phyloP scores from a whole-genome alignment of 345 rosid genomes.

The Syzygium aqueum region DNA sequence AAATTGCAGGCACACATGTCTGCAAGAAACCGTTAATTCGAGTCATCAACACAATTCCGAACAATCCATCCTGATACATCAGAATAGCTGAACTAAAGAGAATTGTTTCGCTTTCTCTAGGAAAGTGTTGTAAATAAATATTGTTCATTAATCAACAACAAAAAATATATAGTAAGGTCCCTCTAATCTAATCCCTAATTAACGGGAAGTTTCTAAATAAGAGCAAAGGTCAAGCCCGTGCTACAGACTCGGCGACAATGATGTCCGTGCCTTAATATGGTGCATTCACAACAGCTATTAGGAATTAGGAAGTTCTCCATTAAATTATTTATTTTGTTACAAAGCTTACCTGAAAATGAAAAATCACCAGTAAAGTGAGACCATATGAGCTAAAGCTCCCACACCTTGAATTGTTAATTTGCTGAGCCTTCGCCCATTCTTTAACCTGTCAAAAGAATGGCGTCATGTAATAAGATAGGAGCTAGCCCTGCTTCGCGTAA shows the following conservation, averaged over 20 bases:
- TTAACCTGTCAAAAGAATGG: constrained; percentile 47
- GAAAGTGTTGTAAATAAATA: background rate
- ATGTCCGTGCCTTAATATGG: background rate
- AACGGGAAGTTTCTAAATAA: background rate
- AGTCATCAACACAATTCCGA: background rate
- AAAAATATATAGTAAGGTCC: background rate
- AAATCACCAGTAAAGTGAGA: constrained; percentile 67
- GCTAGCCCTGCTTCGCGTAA: background rate
- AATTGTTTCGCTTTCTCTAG: background rate
- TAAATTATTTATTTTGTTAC: background rate
- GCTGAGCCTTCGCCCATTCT: constrained; percentile 88
- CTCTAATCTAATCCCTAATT: background rate
- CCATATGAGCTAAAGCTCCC: constrained; percentile 74
- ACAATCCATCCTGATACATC: background rate
- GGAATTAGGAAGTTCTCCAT: background rate
- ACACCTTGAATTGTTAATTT: constrained; percentile 51
- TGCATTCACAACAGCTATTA: background rate
- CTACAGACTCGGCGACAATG: background rate
- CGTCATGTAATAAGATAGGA: background rate
- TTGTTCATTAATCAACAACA: background rate
- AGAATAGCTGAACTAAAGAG: background rate
- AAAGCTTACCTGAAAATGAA: constrained; percentile 74
- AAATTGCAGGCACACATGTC: constrained; percentile 81
- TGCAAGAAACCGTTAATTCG: constrained; percentile 9
- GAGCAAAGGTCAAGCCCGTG: background rate